Evolutionary conservation across 23 red algal genomes (phyloP).

Genomic region (Agarophyton chilense): DNA sequence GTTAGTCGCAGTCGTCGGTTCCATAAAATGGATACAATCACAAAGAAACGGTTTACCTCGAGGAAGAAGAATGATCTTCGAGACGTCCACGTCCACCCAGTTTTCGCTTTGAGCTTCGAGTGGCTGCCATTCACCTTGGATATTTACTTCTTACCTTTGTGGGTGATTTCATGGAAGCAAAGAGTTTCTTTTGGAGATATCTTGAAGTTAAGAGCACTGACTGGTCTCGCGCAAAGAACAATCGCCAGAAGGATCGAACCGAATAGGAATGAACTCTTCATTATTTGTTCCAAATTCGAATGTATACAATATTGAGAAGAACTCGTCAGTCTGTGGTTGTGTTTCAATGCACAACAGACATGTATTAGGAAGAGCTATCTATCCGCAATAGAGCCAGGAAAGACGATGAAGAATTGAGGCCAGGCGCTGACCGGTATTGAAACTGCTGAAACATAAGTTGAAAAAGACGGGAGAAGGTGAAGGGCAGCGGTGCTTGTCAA

Average conservation of each 20-base stretch:
- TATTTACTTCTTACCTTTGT: slow-evolving; percentile 56
- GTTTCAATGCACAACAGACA: no score
- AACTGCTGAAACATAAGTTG: no score
- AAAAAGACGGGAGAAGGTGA: no score
- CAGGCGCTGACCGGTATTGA: background rate
- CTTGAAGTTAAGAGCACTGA: slow-evolving; percentile 69
- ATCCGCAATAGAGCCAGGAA: background rate
- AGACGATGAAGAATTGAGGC: no score
- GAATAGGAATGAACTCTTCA: background rate
- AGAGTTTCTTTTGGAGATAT: slow-evolving; percentile 74
- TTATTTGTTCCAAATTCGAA: background rate
- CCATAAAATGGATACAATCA: background rate
- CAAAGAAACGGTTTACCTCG: background rate
- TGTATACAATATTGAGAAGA: background rate
- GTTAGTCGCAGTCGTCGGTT: background rate
- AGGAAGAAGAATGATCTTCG: background rate
- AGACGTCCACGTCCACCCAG: background rate
- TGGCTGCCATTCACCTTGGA: background rate
- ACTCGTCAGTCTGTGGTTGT: background rate
- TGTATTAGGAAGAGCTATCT: background rate
- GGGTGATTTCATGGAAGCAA: slow-evolving; percentile 85
- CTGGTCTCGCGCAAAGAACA: background rate
- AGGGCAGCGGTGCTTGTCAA: background rate
- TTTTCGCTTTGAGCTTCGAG: background rate
- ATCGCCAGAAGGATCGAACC: background rate